phyloP scores from a whole-genome alignment of 2,329 filamentous ascomycete species.

The Thelonectria discophora region DNA sequence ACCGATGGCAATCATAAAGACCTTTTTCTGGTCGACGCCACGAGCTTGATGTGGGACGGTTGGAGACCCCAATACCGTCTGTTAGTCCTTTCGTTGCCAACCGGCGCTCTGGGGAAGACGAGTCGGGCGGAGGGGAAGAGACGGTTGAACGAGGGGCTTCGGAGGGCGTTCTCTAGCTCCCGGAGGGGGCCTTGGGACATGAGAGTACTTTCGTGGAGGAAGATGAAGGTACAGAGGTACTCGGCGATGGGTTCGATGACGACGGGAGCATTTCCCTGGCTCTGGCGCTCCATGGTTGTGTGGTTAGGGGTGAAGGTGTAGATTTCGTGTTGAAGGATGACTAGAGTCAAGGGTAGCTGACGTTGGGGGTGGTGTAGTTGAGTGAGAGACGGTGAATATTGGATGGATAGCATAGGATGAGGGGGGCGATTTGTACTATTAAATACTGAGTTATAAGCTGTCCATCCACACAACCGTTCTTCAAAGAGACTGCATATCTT shows the following conservation, averaged over 20 bases:
- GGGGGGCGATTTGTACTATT: too few relatives aligned
- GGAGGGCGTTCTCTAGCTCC: neutral
- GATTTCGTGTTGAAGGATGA: too few relatives aligned
- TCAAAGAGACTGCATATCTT: too few relatives aligned
- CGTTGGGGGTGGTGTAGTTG: too few relatives aligned
- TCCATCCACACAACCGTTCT: too few relatives aligned
- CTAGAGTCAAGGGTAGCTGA: too few relatives aligned
- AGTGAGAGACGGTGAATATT: too few relatives aligned
- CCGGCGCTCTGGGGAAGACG: slow-evolving; percentile 12
- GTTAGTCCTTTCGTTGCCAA: neutral
- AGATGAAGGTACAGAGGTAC: slow-evolving; percentile 15
- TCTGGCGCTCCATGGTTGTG: neutral
- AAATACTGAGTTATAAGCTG: too few relatives aligned
- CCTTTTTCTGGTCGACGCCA: neutral
- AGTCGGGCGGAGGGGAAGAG: slow-evolving; percentile 6
- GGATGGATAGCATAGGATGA: too few relatives aligned
- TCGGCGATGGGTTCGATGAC: neutral
- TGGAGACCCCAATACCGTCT: slow-evolving; percentile 1
- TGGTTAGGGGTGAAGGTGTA: neutral
- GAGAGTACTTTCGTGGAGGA: slow-evolving; percentile 18
- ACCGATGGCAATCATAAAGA: slow-evolving; percentile 22
- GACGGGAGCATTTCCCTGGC: neutral
- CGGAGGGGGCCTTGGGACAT: neutral
- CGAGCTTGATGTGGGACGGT: slow-evolving; percentile 5
- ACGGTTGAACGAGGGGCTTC: neutral